Conservation (phyloP, 2,329 filamentous ascomycete genomes). For the Penicillium occitanis region DNA sequence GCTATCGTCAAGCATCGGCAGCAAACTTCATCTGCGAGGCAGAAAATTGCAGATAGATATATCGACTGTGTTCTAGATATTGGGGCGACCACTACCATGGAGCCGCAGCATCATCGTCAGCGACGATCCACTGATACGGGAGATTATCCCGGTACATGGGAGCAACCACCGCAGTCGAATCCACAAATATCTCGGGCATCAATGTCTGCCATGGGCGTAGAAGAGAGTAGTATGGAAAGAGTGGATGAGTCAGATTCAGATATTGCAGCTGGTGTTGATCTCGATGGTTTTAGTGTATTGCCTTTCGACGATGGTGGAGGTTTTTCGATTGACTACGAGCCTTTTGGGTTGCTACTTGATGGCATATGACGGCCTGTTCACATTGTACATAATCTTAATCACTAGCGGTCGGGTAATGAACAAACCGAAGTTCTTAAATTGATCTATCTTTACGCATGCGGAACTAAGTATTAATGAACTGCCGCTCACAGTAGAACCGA, state of each 20-base stretch:
- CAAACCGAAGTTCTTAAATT: neutral
- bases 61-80: constrained; percentile 20
- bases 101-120: neutral
- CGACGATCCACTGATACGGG: neutral
- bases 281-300: constrained; percentile 19
- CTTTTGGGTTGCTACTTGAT: constrained; percentile 20
- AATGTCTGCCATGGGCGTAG: neutral
- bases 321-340: constrained; percentile 21
- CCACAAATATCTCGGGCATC: neutral
- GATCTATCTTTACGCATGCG: neutral
- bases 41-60: constrained; percentile 15
- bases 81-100: neutral
- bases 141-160: constrained; percentile 3
- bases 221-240: neutral
- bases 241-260: constrained; percentile 5
- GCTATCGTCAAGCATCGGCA: constrained; percentile 48
- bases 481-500: neutral
- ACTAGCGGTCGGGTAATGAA: neutral
- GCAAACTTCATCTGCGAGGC: constrained; percentile 21
- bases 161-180: neutral
- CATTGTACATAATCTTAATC: neutral
- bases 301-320: constrained; percentile 18
- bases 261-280: constrained; percentile 15
- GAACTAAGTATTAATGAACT: neutral
- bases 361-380: constrained; percentile 5